Evolutionary conservation across 768 basidiomycete species (phyloP).

Genomic region (Austroboletus eburneus): DNA sequence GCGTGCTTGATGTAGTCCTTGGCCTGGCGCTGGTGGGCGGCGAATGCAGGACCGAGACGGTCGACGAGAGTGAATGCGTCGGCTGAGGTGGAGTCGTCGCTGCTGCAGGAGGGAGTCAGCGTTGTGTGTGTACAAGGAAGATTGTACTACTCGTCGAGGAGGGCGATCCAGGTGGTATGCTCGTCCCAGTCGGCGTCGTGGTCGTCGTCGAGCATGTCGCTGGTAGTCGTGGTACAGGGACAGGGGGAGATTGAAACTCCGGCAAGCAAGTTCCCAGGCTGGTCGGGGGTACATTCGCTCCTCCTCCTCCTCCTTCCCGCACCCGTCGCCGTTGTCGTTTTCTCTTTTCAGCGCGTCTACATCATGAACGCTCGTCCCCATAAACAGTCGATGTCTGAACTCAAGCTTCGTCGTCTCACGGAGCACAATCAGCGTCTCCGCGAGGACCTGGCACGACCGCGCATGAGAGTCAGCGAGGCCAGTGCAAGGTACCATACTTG

Average conservation of each 20-base stretch:
- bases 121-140: neutral
- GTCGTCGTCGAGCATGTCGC: slow-evolving; percentile 6
- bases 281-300: neutral
- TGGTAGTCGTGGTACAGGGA: slow-evolving; percentile 1
- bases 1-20: slow-evolving; percentile 32
- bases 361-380: slow-evolving; percentile 72
- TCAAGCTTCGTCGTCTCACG: slow-evolving; percentile 88
- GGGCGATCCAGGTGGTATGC: slow-evolving; percentile 24
- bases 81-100: slow-evolving; percentile 36
- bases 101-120: slow-evolving; percentile 24
- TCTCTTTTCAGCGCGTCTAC: slow-evolving; percentile 7
- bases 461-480: slow-evolving; percentile 89
- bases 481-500: slow-evolving; percentile 58
- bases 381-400: slow-evolving; percentile 97
- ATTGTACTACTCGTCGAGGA: slow-evolving; percentile 24
- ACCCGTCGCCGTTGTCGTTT: neutral
- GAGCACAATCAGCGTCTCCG: slow-evolving; percentile 91
- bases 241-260: slow-evolving; percentile 20
- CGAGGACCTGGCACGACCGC: slow-evolving; percentile 86
- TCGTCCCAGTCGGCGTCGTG: slow-evolving; percentile 23
- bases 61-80: slow-evolving; percentile 46
- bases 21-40: slow-evolving; percentile 25
- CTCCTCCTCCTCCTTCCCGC: slow-evolving; percentile 11
- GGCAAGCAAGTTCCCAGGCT: slow-evolving; percentile 9
- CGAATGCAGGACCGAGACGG: slow-evolving; percentile 39